These are phyloP conservation scores for Quambalaria eucalypti DNA, from an alignment of 1,284 basidiomycete genomes.

Conservation along the genomic window DNA sequence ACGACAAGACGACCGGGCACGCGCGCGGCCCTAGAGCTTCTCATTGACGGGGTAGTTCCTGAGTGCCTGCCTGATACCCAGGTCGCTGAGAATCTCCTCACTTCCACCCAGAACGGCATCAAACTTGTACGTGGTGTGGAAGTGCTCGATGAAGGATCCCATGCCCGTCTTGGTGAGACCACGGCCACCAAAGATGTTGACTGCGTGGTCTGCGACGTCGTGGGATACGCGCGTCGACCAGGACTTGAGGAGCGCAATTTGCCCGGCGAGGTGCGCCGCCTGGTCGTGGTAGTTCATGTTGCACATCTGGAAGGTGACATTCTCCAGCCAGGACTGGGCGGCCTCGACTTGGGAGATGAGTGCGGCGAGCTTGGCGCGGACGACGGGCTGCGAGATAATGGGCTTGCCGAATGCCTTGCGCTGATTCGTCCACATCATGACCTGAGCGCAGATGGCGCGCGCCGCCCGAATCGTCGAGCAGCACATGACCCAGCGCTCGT, in stretches of 20 bases:
- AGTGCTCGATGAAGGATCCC: slow-evolving; percentile 54
- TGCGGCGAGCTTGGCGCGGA: slow-evolving; percentile 69
- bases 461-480: slow-evolving; percentile 59
- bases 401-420: slow-evolving; percentile 52
- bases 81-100: slow-evolving; percentile 52
- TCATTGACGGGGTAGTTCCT: slow-evolving; percentile 39
- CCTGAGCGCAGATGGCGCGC: slow-evolving; percentile 37
- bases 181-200: slow-evolving; percentile 63
- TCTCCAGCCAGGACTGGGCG: slow-evolving; percentile 79
- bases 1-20: too few species aligned
- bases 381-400: slow-evolving; percentile 69
- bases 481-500: slow-evolving; percentile 59
- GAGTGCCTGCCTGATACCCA: slow-evolving; percentile 52
- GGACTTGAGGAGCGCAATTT: slow-evolving; percentile 65
- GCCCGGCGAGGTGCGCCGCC: slow-evolving; percentile 53
- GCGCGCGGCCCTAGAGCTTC: too few species aligned
- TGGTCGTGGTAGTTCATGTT: slow-evolving; percentile 68
- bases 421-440: slow-evolving; percentile 44
- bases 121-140: slow-evolving; percentile 65
- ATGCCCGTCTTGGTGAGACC: slow-evolving; percentile 59
- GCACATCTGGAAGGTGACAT: slow-evolving; percentile 81
- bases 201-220: slow-evolving; percentile 62
- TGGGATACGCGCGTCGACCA: slow-evolving; percentile 44
- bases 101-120: slow-evolving; percentile 37
- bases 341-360: slow-evolving; percentile 79